phyloP scores from a whole-genome alignment of 208 protist species.

The Leishmania guyanensis region DNA sequence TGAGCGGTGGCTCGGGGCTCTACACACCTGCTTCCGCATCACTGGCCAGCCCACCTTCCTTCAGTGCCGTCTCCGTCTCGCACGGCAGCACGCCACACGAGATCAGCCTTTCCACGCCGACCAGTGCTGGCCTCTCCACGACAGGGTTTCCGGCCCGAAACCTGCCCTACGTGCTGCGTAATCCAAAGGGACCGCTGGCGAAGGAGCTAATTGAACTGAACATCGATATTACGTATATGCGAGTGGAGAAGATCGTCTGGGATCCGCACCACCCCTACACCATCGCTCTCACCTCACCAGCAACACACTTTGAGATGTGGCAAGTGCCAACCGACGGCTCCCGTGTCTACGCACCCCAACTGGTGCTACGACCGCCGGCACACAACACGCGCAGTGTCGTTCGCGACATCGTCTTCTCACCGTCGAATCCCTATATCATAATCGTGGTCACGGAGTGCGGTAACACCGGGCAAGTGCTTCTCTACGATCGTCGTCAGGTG shows the following conservation, averaged over 20 bases:
- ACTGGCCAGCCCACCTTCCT: conserved; percentile 12
- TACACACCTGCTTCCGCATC: conserved; percentile 26
- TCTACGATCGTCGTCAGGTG: conserved; percentile 79
- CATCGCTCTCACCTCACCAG: conserved; percentile 69
- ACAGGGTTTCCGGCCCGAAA: neutral
- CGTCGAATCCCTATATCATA: conserved; percentile 73
- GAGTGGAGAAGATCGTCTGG: conserved; percentile 82
- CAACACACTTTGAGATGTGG: conserved; percentile 87
- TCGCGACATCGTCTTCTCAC: conserved; percentile 78
- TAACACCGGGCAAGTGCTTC: conserved; percentile 58
- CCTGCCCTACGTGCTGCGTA: conserved; percentile 21
- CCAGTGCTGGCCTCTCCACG: conserved; percentile 7
- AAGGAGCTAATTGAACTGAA: conserved; percentile 74
- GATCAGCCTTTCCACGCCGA: conserved; percentile 8
- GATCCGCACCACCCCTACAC: conserved; percentile 86
- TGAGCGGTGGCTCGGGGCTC: conserved; percentile 23
- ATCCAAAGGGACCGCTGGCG: conserved; percentile 28
- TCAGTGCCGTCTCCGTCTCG: conserved; percentile 14
- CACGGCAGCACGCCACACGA: conserved; percentile 26
- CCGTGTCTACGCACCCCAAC: conserved; percentile 54
- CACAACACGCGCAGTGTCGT: conserved; percentile 56
- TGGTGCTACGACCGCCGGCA: conserved; percentile 75
- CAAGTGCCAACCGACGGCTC: conserved; percentile 49
- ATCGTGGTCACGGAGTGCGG: conserved; percentile 66
- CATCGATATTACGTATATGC: conserved; percentile 66